Conservation (phyloP, 345 rosid genomes). For the Populus davidiana region DNA sequence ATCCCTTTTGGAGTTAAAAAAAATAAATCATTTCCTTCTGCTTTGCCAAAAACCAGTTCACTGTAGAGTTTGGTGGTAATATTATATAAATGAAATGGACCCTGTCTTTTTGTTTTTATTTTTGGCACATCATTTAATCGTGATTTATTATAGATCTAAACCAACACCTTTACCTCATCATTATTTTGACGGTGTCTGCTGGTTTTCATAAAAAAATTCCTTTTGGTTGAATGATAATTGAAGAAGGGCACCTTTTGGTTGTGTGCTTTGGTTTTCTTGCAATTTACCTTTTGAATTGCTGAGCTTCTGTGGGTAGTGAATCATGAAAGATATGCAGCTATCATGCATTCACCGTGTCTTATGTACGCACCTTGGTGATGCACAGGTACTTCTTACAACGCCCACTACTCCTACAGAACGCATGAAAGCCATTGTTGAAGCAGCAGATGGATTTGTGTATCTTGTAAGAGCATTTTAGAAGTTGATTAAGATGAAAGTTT, state of each 20-base stretch:
- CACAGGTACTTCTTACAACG: conserved; percentile 77
- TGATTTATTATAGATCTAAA: neutral
- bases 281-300: neutral
- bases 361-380: neutral
- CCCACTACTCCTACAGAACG: conserved; percentile 72
- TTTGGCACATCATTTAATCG: neutral
- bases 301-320: neutral
- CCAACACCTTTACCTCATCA: neutral
- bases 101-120: neutral
- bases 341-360: neutral
- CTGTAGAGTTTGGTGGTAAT: neutral
- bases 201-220: neutral
- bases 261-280: neutral
- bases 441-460: conserved; percentile 78
- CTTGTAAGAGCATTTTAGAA: conserved; percentile 51
- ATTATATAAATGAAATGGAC: neutral
- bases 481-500: neutral
- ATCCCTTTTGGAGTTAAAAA: neutral
- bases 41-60: neutral
- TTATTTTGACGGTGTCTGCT: neutral
- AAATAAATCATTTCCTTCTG: neutral
- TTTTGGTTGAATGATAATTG: neutral
- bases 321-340: neutral
- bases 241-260: neutral
- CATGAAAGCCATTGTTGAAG: conserved; percentile 82